Evolutionary conservation across 306 rosid species (phyloP).

Genomic region (Pterocarpus santalinus): DNA sequence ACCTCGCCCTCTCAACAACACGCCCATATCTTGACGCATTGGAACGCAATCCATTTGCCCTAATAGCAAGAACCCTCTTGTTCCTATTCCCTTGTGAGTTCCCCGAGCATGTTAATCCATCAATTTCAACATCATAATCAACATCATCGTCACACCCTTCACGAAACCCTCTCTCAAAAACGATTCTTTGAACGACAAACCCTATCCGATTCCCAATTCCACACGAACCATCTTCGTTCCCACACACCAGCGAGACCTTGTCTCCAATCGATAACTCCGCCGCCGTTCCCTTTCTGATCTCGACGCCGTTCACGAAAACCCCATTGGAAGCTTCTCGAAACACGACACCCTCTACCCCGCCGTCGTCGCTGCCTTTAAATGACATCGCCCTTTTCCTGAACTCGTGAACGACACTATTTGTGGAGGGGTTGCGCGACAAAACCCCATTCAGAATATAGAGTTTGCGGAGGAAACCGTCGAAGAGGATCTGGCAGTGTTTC

Average conservation of each 20-base stretch:
- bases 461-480: conserved; percentile 62
- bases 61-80: conserved; percentile 72
- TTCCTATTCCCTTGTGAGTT: conserved; percentile 59
- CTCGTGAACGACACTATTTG: conserved; percentile 43
- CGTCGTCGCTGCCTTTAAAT: neutral
- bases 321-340: conserved; percentile 66
- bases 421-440: conserved; percentile 6
- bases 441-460: conserved; percentile 60
- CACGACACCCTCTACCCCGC: neutral
- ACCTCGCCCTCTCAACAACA: conserved; percentile 54
- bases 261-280: conserved; percentile 66
- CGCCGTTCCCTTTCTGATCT: conserved; percentile 54
- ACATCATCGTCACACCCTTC: conserved; percentile 33
- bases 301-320: conserved; percentile 69
- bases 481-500: conserved; percentile 71
- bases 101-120: conserved; percentile 43
- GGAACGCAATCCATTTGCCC: conserved; percentile 3
- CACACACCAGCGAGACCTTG: conserved; percentile 66
- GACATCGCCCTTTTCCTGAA: conserved; percentile 49
- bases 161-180: conserved; percentile 22
- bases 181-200: conserved; percentile 58
- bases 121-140: conserved; percentile 31
- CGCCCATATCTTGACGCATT: conserved; percentile 41
- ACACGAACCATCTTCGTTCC: conserved; percentile 45
- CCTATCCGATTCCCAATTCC: conserved; percentile 56